A percentile compares a stretch with the other conserved stretches of the same genome.
Evolutionary conservation across 331 rosid species (phyloP).

Genomic region (Stylosanthes scabra): DNA sequence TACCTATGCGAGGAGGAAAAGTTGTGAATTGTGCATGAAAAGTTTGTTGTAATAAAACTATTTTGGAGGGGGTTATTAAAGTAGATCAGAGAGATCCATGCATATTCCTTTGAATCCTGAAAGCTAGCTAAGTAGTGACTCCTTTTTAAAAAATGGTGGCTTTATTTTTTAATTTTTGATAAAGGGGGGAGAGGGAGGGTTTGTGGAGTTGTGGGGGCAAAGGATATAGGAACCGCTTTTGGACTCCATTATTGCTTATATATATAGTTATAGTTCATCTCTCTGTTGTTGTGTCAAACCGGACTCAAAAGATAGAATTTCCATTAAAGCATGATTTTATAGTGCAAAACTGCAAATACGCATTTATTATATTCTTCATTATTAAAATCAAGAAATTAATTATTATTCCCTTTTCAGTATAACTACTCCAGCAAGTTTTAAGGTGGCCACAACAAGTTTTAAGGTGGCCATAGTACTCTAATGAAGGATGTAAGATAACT

Average conservation of each 20-base stretch:
- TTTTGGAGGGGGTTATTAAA: constrained; percentile 26
- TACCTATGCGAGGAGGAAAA: constrained; percentile 53
- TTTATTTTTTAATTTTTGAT: constrained; percentile 42
- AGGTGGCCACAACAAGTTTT: too few relatives aligned
- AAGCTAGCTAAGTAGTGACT: constrained; percentile 43
- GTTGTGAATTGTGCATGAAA: constrained; percentile 57
- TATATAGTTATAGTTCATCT: constrained; percentile 30
- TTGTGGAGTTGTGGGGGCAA: constrained; percentile 69
- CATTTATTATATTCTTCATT: constrained; percentile 29
- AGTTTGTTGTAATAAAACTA: constrained; percentile 47
- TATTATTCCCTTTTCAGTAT: constrained; percentile 38
- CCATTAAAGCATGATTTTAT: constrained; percentile 42
- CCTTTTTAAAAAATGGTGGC: constrained; percentile 60
- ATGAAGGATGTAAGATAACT: too few relatives aligned
- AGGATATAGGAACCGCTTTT: constrained; percentile 56
- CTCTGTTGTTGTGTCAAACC: constrained; percentile 44
- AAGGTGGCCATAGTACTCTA: too few relatives aligned
- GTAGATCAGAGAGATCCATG: constrained; percentile 64
- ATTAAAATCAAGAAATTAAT: constrained; percentile 24
- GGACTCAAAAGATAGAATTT: constrained; percentile 47
- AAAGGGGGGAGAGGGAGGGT: constrained; percentile 36
- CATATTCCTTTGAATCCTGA: constrained; percentile 81
- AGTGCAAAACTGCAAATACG: constrained; percentile 35
- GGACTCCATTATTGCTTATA: constrained; percentile 69
- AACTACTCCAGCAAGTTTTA: constrained; percentile 24